phyloP scores from a whole-genome alignment of 352 stramenopile genomes.

The Phytophthora megakarya region DNA sequence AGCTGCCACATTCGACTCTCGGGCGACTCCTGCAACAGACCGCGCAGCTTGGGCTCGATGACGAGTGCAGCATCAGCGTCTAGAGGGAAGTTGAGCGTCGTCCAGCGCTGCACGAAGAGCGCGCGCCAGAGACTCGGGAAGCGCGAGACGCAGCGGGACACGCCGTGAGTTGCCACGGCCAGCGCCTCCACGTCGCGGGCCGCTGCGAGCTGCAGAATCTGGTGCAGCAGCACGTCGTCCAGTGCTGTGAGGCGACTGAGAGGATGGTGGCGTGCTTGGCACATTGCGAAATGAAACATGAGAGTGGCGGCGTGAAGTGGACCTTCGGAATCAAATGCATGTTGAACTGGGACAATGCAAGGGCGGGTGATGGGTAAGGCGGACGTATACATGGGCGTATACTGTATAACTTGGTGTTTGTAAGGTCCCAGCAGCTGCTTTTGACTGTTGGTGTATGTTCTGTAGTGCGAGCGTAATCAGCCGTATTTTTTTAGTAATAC shows the following conservation, averaged over 20 bases:
- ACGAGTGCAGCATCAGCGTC: slow-evolving; percentile 15
- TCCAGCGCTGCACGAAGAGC: slow-evolving; percentile 68
- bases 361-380: slow-evolving; percentile 25
- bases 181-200: slow-evolving; percentile 60
- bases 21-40: slow-evolving; percentile 43
- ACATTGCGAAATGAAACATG: slow-evolving; percentile 27
- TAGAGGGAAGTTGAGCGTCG: slow-evolving; percentile 66
- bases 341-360: slow-evolving; percentile 21
- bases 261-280: slow-evolving; percentile 18
- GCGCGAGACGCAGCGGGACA: slow-evolving; percentile 43
- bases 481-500: too few species aligned
- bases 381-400: not conserved
- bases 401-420: slow-evolving; percentile 2
- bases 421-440: not conserved
- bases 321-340: slow-evolving; percentile 12
- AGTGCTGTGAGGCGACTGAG: slow-evolving; percentile 37
- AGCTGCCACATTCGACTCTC: slow-evolving; percentile 78
- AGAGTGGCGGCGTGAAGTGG: too few species aligned
- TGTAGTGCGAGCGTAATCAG: not conserved
- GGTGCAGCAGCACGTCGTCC: slow-evolving; percentile 56
- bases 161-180: slow-evolving; percentile 44
- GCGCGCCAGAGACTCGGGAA: slow-evolving; percentile 61
- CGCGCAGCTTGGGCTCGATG: slow-evolving; percentile 41
- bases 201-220: slow-evolving; percentile 42
- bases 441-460: not conserved